Evolutionary conservation across 805 yeast species (phyloP).

Genomic region (Yamadazyma takamatsuzukensis): DNA sequence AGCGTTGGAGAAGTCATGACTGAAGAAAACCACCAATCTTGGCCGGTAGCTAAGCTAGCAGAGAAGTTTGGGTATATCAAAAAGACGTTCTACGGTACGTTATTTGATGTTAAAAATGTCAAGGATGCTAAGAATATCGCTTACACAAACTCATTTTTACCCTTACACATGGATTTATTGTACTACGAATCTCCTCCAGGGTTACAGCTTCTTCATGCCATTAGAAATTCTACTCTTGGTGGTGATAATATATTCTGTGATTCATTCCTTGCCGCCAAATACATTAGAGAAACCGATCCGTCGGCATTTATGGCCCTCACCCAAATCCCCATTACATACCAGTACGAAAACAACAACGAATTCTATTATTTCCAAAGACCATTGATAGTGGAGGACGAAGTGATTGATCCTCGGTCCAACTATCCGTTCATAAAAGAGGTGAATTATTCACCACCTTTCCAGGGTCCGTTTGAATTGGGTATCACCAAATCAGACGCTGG

Average conservation of each 20-base stretch:
- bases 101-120: constrained; percentile 60
- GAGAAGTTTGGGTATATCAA: constrained; percentile 63
- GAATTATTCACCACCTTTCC: constrained; percentile 80
- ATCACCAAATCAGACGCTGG: constrained; percentile 30
- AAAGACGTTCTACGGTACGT: constrained; percentile 66
- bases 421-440: constrained; percentile 46
- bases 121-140: constrained; percentile 62
- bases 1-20: constrained; percentile 23
- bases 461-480: constrained; percentile 68
- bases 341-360: constrained; percentile 59
- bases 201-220: constrained; percentile 62
- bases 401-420: constrained; percentile 13
- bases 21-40: constrained; percentile 36
- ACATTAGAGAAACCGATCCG: constrained; percentile 54
- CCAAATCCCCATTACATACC: constrained; percentile 63
- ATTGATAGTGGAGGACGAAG: constrained; percentile 52
- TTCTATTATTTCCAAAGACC: constrained; percentile 63
- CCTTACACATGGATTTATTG: constrained; percentile 73
- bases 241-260: constrained; percentile 72
- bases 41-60: constrained; percentile 43
- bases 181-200: constrained; percentile 85
- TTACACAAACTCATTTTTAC: constrained; percentile 59
- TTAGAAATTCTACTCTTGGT: constrained; percentile 52
- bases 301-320: constrained; percentile 61
- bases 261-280: constrained; percentile 60